phyloP scores from a whole-genome alignment of 345 rosid genomes.

The Euphorbia lathyris region DNA sequence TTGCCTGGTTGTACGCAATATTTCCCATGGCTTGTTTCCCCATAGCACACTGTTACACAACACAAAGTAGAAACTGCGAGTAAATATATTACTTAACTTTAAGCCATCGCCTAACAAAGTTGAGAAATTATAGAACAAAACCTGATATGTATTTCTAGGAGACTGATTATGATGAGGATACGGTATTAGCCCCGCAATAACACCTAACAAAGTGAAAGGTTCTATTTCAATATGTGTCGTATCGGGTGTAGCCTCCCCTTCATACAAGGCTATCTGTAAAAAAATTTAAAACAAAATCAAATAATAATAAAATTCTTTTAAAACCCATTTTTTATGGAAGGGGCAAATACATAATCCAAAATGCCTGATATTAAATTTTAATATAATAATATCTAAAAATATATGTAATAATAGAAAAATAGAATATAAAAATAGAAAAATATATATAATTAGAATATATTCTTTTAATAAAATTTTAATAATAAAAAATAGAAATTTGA shows the following conservation, averaged over 20 bases:
- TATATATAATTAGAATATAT: too few relatives aligned
- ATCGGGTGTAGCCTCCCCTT: constrained; percentile 63
- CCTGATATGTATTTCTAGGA: constrained; percentile 98
- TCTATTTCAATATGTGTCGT: constrained; percentile 96
- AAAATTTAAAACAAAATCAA: constrained; percentile 8
- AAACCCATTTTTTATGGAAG: not conserved
- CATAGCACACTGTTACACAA: constrained; percentile 78
- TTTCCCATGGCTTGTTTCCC: constrained; percentile 99
- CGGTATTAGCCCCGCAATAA: constrained; percentile 91
- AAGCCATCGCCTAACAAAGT: constrained; percentile 6
- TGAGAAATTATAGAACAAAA: constrained; percentile 24
- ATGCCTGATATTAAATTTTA: too few relatives aligned
- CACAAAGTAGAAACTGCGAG: not conserved
- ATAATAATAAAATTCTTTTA: not conserved
- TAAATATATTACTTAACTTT: not conserved
- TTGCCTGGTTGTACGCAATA: constrained; percentile 90
- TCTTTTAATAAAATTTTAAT: too few relatives aligned
- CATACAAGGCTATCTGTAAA: constrained; percentile 84
- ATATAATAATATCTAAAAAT: too few relatives aligned
- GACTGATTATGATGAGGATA: constrained; percentile 98
- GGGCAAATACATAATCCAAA: not conserved
- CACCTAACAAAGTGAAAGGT: constrained; percentile 95
- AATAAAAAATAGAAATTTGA: too few relatives aligned
- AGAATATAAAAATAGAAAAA: too few relatives aligned
- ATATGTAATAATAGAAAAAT: too few relatives aligned